Conservation (phyloP, 2,329 filamentous ascomycete genomes). For the Aspergillus sp. region DNA sequence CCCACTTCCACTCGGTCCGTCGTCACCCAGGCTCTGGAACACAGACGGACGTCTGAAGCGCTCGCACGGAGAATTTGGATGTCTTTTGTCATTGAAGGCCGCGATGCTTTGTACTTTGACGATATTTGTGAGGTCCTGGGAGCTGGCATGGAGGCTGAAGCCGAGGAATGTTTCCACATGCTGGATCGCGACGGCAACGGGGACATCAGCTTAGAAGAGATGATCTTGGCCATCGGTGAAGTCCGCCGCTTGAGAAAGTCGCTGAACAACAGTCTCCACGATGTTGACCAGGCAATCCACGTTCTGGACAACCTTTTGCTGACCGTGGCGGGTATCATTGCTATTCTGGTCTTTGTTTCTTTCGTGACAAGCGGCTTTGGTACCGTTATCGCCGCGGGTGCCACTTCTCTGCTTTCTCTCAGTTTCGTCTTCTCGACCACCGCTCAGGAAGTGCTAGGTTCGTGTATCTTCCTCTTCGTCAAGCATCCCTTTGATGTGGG, state of each 20-base stretch:
- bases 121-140: slow-evolving; percentile 90
- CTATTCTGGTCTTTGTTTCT: slow-evolving; percentile 83
- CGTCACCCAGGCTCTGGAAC: slow-evolving; percentile 85
- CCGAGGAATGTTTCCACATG: slow-evolving; percentile 78
- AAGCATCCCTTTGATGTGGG: slow-evolving; percentile 98
- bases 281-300: slow-evolving; percentile 90
- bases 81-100: slow-evolving; percentile 92
- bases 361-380: slow-evolving; percentile 87
- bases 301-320: slow-evolving; percentile 86
- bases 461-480: slow-evolving; percentile 97
- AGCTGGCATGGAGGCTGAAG: slow-evolving; percentile 69
- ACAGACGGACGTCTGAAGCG: slow-evolving; percentile 81
- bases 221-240: slow-evolving; percentile 83
- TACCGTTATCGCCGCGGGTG: slow-evolving; percentile 82
- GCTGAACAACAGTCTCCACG: slow-evolving; percentile 91
- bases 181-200: slow-evolving; percentile 89
- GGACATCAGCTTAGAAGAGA: slow-evolving; percentile 92
- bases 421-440: slow-evolving; percentile 95
- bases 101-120: slow-evolving; percentile 73
- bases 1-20: slow-evolving; percentile 86
- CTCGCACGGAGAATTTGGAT: slow-evolving; percentile 94
- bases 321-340: slow-evolving; percentile 76
- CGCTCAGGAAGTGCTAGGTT: slow-evolving; percentile 92
- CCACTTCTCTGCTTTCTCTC: slow-evolving; percentile 88
- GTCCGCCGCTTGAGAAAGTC: slow-evolving; percentile 84